Percentiles rank a stretch among this genome's conserved stretches.
These are phyloP conservation scores for Garcia nutans DNA, from an alignment of 345 rosid species.

Conservation along the genomic window DNA sequence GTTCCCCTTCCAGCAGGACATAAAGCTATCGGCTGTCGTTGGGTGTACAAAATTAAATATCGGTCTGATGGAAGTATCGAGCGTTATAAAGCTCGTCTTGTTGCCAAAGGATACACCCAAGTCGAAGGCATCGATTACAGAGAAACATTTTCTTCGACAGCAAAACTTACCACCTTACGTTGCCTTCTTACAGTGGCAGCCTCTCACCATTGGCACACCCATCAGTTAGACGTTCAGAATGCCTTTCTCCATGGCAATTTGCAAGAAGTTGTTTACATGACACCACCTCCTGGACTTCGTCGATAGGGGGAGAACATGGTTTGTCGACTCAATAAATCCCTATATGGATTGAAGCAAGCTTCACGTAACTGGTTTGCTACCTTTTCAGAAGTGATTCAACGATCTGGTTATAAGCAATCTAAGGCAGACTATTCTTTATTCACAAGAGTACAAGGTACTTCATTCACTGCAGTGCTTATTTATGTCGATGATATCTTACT, in stretches of 20 bases:
- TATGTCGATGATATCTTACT: too few species aligned
- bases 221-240: neutral
- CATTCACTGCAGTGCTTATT: neutral
- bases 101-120: too few species aligned
- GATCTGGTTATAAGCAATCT: neutral
- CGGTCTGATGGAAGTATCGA: too few species aligned
- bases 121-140: neutral
- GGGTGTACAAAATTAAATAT: too few species aligned
- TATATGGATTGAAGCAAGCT: neutral
- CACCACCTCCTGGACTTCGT: neutral
- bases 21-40: too few species aligned
- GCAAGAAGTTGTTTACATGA: neutral
- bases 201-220: neutral
- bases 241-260: too few species aligned
- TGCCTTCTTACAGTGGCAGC: neutral
- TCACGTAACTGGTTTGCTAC: neutral
- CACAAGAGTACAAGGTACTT: neutral
- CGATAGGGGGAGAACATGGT: neutral
- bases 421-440: neutral
- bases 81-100: too few species aligned
- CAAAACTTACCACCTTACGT: neutral
- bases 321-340: neutral
- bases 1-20: too few species aligned
- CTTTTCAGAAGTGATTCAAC: neutral
- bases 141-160: neutral